phyloP scores from a whole-genome alignment of 164 flowering plant genomes.

The Paratinospora sagittata region DNA sequence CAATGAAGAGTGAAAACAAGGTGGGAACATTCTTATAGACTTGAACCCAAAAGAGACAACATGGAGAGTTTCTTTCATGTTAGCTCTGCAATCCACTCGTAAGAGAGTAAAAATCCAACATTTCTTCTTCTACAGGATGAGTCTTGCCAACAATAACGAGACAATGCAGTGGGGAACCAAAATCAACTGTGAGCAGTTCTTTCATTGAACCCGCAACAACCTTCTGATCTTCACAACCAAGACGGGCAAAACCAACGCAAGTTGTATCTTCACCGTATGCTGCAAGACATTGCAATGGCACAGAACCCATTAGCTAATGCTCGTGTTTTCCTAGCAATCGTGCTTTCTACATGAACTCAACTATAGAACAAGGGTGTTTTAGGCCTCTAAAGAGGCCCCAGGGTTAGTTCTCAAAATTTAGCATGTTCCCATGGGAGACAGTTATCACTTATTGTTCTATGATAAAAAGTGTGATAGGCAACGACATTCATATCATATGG shows the following conservation, averaged over 20 bases:
- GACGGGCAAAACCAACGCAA: constrained; percentile 87
- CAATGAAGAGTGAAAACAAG: background rate
- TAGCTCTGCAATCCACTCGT: constrained; percentile 9
- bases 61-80: constrained; percentile 1
- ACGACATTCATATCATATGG: too few species aligned
- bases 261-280: constrained; percentile 60
- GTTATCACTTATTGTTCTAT: too few species aligned
- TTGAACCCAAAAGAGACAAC: background rate
- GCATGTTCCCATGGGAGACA: too few species aligned
- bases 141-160: constrained; percentile 77
- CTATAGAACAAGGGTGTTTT: too few species aligned
- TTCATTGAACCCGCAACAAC: constrained; percentile 73
- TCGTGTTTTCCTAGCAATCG: too few species aligned
- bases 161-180: constrained; percentile 90
- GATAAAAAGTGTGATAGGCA: too few species aligned
- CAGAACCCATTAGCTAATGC: background rate
- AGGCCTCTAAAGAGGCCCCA: too few species aligned
- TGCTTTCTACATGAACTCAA: too few species aligned
- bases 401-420: too few species aligned
- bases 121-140: constrained; percentile 85
- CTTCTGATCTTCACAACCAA: constrained; percentile 80
- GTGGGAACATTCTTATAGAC: too few species aligned
- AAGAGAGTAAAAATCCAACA: constrained; percentile 56
- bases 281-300: constrained; percentile 22
- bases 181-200: constrained; percentile 56